These are phyloP conservation scores for Lippia alba DNA, from an alignment of 305 asterid genomes.

Conservation along the genomic window DNA sequence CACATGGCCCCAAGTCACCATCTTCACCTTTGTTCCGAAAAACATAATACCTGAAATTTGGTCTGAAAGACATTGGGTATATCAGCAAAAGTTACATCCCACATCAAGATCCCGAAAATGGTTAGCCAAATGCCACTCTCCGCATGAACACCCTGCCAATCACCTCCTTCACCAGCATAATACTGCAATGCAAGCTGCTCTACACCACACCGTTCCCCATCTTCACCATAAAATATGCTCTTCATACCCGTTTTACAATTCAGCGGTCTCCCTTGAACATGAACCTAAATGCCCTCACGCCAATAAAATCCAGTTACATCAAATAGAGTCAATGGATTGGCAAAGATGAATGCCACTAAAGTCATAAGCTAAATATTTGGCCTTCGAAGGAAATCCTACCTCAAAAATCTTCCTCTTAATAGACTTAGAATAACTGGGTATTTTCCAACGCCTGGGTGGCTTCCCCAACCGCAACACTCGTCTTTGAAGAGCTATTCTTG, in stretches of 20 bases:
- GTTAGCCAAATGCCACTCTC: constrained; percentile 99
- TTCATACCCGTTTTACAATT: constrained; percentile 73
- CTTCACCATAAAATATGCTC: constrained; percentile 85
- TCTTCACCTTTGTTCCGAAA: no score
- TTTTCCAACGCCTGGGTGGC: constrained; percentile 98
- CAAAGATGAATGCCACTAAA: constrained; percentile 13
- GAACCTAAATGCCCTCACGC: constrained; percentile 52
- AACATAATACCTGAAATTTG: constrained; percentile 72
- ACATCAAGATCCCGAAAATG: constrained; percentile 87
- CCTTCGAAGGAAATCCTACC: constrained; percentile 48
- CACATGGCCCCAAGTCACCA: no score
- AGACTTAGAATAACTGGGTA: constrained; percentile 66
- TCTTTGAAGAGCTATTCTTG: constrained; percentile 82
- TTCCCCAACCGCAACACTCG: constrained; percentile 84
- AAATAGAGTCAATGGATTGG: neutral
- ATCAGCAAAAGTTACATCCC: constrained; percentile 83
- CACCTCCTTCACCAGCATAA: constrained; percentile 92
- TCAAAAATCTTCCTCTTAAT: constrained; percentile 76
- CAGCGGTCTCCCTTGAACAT: constrained; percentile 84
- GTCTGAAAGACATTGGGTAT: constrained; percentile 85
- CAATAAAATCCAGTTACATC: constrained; percentile 17
- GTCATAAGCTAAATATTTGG: constrained; percentile 1
- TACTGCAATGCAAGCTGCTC: constrained; percentile 93
- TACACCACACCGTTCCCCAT: constrained; percentile 88
- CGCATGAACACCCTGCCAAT: constrained; percentile 91